Evolutionary conservation across 1,284 basidiomycete species (phyloP).

Genomic region (Takashimella tepidaria): DNA sequence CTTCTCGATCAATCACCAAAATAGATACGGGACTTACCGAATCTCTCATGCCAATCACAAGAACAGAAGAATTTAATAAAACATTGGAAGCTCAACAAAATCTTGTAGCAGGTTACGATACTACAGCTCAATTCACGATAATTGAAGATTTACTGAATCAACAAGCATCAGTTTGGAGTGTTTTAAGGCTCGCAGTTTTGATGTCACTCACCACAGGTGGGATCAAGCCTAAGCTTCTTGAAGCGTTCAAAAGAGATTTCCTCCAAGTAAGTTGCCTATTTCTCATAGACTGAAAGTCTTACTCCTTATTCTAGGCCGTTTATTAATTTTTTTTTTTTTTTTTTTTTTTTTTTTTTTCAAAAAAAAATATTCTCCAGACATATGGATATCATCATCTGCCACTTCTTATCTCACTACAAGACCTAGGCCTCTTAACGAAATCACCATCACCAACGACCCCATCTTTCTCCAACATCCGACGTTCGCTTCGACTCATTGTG

Average conservation of each 20-base stretch:
- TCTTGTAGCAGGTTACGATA: constrained; percentile 82
- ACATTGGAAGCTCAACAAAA: constrained; percentile 96
- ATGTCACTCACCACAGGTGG: constrained; percentile 77
- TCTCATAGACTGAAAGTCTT: no score
- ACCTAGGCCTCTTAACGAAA: constrained; percentile 59
- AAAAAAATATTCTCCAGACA: no score
- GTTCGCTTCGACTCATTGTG: constrained; percentile 82
- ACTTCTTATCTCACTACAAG: constrained; percentile 71
- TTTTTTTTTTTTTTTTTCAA: no score
- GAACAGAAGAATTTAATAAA: constrained; percentile 84
- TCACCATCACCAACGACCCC: constrained; percentile 37
- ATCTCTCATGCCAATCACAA: constrained; percentile 74
- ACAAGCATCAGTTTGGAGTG: constrained; percentile 68
- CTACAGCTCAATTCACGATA: constrained; percentile 64
- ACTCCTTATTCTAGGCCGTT: neutral
- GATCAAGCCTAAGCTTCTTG: constrained; percentile 79
- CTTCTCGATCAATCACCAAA: constrained; percentile 2
- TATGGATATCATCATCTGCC: constrained; percentile 90
- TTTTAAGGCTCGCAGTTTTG: constrained; percentile 78
- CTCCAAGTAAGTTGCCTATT: constrained; percentile 72
- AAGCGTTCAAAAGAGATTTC: constrained; percentile 84
- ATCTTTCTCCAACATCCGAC: constrained; percentile 68
- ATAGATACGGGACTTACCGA: constrained; percentile 93
- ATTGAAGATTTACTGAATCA: constrained; percentile 85
- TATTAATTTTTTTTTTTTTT: no score